Evolutionary conservation across 2,329 filamentous ascomycete genomes (phyloP), one percentile per base, ranked within the genome.

Genomic region (Trichoderma asperellum): DNA sequence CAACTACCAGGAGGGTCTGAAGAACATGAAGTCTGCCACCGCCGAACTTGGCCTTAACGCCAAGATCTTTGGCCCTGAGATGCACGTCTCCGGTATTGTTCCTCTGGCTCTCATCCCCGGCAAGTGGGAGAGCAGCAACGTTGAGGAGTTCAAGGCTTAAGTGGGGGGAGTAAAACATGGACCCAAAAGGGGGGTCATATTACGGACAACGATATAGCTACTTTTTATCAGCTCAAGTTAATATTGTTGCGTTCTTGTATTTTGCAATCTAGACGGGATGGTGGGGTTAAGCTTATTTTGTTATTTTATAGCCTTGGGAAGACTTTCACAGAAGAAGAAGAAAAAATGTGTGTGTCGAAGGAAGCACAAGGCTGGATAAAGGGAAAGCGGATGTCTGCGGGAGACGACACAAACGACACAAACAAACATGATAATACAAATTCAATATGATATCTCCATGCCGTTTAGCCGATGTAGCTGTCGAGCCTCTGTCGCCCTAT

Each of bases 1-100:
- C 83, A 99, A 99, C 88, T 99, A 97, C 89, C 96, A 99, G 85
- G 96, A 99, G 85, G 96, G 96, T 85, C 91, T 99, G 74, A 97
- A 97, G 91, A 99, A 98, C 89, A 97, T 99, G 89, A 98, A 98
- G 89, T 88, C 90, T 61, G 95, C 97, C 71, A 96, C 94, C 71
- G 89, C 95, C 81, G 96, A 99, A 86, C 89, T 99, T 70, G 92
- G 93, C 75, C 88, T 99, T 74, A 81, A 87, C 74, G 86, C 86
- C 79, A 87, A 88, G 82, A 86, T 89, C 77, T 89, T 88, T 73
- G 87, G 87, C 67, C 87, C 87, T 57, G 89, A 97, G 84, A 97
- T 98, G 93, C 94, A 98, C 84, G 95, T 99, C 77, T 95, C 91
- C 64, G 96, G 96, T 81, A 98, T 98, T 78, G 95, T 99, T 74